phyloP scores from a whole-genome alignment of 495 filamentous ascomycete species.

The Aspergillus bertholletiae region DNA sequence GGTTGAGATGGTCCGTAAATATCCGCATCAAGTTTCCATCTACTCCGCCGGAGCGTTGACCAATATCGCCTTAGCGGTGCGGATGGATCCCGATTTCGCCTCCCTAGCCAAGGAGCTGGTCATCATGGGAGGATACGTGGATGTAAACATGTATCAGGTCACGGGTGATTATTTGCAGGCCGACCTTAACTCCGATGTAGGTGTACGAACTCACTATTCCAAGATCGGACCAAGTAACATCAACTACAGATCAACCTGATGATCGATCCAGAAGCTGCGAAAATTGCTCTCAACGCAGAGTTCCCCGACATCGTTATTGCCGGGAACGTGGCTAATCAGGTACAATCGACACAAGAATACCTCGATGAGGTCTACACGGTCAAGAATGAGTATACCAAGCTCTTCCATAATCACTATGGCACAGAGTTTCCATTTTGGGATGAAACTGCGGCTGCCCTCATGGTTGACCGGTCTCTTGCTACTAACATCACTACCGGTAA shows the following conservation, averaged over 20 bases:
- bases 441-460: conserved; percentile 36
- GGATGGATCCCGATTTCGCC: conserved; percentile 35
- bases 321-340: conserved; percentile 38
- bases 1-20: conserved; percentile 37
- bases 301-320: conserved; percentile 40
- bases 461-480: conserved; percentile 30
- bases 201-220: background rate
- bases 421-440: conserved; percentile 38
- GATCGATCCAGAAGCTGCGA: conserved; percentile 40
- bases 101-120: conserved; percentile 30
- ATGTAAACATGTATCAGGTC: conserved; percentile 35
- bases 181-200: conserved; percentile 33
- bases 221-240: background rate
- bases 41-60: conserved; percentile 36
- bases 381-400: conserved; percentile 25
- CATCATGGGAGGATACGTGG: conserved; percentile 28
- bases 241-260: conserved; percentile 32
- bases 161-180: conserved; percentile 21
- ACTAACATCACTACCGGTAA: conserved; percentile 25
- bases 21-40: conserved; percentile 33
- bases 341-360: conserved; percentile 25
- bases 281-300: conserved; percentile 36
- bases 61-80: conserved; percentile 39
- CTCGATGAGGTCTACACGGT: conserved; percentile 22
- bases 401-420: conserved; percentile 32